Evolutionary conservation across 306 rosid species (phyloP), one percentile per base, ranked within the genome.

Genomic region (Fragaria iinumae): DNA sequence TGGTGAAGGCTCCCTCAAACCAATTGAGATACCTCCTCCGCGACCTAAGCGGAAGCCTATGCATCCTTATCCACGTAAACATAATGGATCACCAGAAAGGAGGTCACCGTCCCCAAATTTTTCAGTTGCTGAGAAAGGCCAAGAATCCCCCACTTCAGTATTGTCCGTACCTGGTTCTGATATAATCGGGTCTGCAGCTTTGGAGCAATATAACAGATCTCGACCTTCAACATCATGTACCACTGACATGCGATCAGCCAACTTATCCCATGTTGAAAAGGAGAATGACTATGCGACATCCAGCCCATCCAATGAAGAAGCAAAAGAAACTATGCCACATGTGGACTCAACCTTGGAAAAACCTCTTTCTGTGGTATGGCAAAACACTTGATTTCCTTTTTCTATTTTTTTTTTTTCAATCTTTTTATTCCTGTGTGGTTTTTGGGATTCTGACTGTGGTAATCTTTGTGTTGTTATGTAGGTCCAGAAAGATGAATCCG

Each of bases 21-120:
- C 93, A 74, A 83, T 86, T 76, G 90, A 87, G 77, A 95, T 95
- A 80, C 98, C 97, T 77, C 98, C 97, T 73, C 98, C 98, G 27
- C 91, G 98, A 76, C 98, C 98, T 0, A 94, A 94, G 87, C 85
- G 93, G 82, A 94, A 92, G 73, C 98, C 98, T 2, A 78, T 88
- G 76, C 98, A 90, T 85, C 98, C 98, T 73, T 94, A 94, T 79
- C 98, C 98, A 56, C 96, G 96, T 3, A 94, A 94, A 79, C 69
- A 77, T 16, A 88, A 79, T 81, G 91, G 73, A 80, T 83, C 79
- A 44, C 62, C 80, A 16, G 95, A 89, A 85, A 83, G 85, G 81
- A 84, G 85, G 78, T 90, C 91, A 66, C 86, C 87, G 27, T 88
- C 95, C 6, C 80, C 90, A 11, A 87, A 87, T 76, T 73, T 77